phyloP scores from a whole-genome alignment of 2,329 filamentous ascomycete species.

The Tolypocladium paradoxum region DNA sequence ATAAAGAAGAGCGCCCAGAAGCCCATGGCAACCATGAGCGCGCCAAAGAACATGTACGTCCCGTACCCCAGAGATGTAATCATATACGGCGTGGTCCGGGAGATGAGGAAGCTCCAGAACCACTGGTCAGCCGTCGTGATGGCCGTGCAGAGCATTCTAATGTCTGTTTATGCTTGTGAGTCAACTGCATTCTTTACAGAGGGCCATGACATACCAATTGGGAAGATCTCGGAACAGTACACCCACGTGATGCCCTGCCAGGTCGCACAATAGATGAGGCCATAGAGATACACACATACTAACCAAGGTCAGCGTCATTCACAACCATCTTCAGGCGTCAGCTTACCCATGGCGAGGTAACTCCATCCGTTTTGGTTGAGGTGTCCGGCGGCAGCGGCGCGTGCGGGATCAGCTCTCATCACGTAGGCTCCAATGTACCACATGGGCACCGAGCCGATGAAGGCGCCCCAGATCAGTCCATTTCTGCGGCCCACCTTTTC shows the following conservation, averaged over 20 bases:
- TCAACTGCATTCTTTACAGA: neutral
- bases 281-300: slow-evolving; percentile 31
- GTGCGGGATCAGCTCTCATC: slow-evolving; percentile 19
- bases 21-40: slow-evolving; percentile 30
- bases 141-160: slow-evolving; percentile 23
- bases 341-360: slow-evolving; percentile 32
- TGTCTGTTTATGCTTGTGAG: slow-evolving; percentile 10
- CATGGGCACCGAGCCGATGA: slow-evolving; percentile 26
- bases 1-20: slow-evolving; percentile 38
- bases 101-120: slow-evolving; percentile 29
- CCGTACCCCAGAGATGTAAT: slow-evolving; percentile 32
- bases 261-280: slow-evolving; percentile 24
- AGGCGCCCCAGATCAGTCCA: slow-evolving; percentile 29
- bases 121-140: slow-evolving; percentile 25
- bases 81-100: slow-evolving; percentile 29
- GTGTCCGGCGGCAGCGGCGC: slow-evolving; percentile 32
- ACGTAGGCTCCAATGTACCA: slow-evolving; percentile 29
- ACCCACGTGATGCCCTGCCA: slow-evolving; percentile 34
- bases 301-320: neutral
- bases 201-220: slow-evolving; percentile 5
- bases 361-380: slow-evolving; percentile 29
- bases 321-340: neutral
- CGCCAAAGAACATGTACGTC: slow-evolving; percentile 42
- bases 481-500: slow-evolving; percentile 36
- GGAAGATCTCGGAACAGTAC: slow-evolving; percentile 37